Evolutionary conservation across 371 early-diverging fungal species (phyloP).

Genomic region (Nematocida sp.): DNA sequence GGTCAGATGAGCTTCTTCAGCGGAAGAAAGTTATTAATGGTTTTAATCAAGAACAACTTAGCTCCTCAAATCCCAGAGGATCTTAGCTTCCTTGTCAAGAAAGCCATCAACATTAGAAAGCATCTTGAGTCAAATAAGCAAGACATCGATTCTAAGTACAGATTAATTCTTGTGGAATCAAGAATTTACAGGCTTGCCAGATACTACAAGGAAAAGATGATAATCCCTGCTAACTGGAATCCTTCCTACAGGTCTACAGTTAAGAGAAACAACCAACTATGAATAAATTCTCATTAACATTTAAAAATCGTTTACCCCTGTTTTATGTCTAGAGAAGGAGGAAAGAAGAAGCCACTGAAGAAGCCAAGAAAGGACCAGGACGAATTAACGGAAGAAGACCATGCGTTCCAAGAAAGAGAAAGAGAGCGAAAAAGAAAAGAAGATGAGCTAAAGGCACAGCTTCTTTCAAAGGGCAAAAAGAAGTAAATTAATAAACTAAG

Average conservation of each 20-base stretch:
- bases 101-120: slow-evolving; percentile 95
- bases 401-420: slow-evolving; percentile 18
- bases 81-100: slow-evolving; percentile 95
- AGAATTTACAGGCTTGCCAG: slow-evolving; percentile 96
- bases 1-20: slow-evolving; percentile 88
- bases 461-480: slow-evolving; percentile 24
- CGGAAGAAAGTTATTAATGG: slow-evolving; percentile 87
- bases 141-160: slow-evolving; percentile 97
- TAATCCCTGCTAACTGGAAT: slow-evolving; percentile 94
- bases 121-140: slow-evolving; percentile 97
- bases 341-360: slow-evolving; percentile 55
- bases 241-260: slow-evolving; percentile 56
- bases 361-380: slow-evolving; percentile 16
- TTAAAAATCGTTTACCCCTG: slow-evolving; percentile 13
- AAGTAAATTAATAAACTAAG: slow-evolving; percentile 32
- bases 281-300: slow-evolving; percentile 39
- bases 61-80: slow-evolving; percentile 98
- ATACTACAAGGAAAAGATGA: slow-evolving; percentile 96
- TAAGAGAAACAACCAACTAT: slow-evolving; percentile 55
- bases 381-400: slow-evolving; percentile 26
- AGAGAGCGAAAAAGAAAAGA: slow-evolving; percentile 20
- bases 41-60: slow-evolving; percentile 80
- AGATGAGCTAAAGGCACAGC: slow-evolving; percentile 1
- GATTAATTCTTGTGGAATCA: slow-evolving; percentile 93
- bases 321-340: slow-evolving; percentile 43